A percentile compares a stretch with the other conserved stretches of the same genome.
Evolutionary conservation across 192 early-diverging fungal species (phyloP).

Genomic region (Linnemannia schmuckeri): DNA sequence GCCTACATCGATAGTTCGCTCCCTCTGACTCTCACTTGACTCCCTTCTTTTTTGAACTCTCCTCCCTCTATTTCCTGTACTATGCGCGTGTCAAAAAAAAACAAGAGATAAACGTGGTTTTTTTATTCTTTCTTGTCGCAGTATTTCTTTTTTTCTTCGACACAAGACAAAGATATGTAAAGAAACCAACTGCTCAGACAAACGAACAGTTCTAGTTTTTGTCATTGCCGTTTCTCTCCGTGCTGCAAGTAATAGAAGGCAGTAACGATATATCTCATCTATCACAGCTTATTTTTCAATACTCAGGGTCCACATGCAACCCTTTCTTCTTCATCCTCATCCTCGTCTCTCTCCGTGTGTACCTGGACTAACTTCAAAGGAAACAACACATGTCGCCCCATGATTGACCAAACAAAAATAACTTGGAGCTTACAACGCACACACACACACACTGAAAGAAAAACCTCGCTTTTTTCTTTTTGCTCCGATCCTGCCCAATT

Average conservation of each 20-base stretch:
- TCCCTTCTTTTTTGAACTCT: not conserved
- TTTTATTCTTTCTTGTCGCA: not conserved
- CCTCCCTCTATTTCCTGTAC: not conserved
- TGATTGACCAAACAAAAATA: not conserved
- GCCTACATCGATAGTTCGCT: too few species aligned
- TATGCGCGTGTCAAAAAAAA: not conserved
- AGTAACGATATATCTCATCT: not conserved
- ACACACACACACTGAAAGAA: not conserved
- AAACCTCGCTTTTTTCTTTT: not conserved
- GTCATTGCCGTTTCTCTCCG: not conserved
- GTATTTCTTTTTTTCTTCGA: not conserved
- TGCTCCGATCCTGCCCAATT: not conserved
- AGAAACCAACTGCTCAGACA: not conserved
- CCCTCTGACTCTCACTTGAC: constrained; percentile 9
- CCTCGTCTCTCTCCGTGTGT: not conserved
- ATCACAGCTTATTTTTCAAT: not conserved
- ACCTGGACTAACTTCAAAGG: constrained; percentile 7
- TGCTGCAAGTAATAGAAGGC: not conserved
- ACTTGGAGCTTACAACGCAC: not conserved
- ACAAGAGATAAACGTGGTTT: not conserved
- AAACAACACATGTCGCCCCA: not conserved
- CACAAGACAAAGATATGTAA: not conserved
- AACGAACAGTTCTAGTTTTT: not conserved
- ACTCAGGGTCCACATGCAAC: not conserved
- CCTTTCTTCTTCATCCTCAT: not conserved